Conservation (phyloP, 768 basidiomycete genomes). For the Hortiboletus flavorubellus region DNA sequence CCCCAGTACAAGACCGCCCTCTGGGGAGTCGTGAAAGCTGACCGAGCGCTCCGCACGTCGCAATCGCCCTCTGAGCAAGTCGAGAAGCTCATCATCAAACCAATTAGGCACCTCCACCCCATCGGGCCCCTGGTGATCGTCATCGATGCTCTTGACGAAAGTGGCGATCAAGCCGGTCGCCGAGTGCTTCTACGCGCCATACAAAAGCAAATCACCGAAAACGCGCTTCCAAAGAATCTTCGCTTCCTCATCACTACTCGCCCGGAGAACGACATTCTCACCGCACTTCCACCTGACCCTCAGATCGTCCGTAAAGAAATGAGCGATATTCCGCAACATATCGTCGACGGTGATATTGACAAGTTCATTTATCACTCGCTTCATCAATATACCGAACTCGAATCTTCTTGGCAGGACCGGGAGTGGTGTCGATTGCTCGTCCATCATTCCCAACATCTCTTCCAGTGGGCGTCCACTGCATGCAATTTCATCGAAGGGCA, state of each 20-base stretch:
- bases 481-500: constrained; percentile 2
- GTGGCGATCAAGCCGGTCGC: constrained; percentile 8
- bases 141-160: constrained; percentile 29
- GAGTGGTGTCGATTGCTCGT: background rate
- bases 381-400: background rate
- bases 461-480: background rate
- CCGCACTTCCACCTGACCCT: constrained; percentile 9
- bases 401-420: background rate
- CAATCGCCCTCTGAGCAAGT: constrained; percentile 13
- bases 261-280: background rate
- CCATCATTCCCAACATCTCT: background rate
- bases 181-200: constrained; percentile 14
- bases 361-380: background rate
- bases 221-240: constrained; percentile 5
- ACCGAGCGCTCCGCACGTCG: background rate
- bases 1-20: too few species aligned
- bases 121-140: constrained; percentile 28
- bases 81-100: constrained; percentile 20
- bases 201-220: background rate
- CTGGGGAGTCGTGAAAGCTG: too few species aligned
- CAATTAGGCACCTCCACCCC: constrained; percentile 9
- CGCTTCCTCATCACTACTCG: constrained; percentile 13
- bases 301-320: constrained; percentile 14
- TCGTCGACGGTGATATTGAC: background rate
- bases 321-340: background rate